Evolutionary conservation across 306 rosid species (phyloP).

Genomic region (Cucumis hystrix): DNA sequence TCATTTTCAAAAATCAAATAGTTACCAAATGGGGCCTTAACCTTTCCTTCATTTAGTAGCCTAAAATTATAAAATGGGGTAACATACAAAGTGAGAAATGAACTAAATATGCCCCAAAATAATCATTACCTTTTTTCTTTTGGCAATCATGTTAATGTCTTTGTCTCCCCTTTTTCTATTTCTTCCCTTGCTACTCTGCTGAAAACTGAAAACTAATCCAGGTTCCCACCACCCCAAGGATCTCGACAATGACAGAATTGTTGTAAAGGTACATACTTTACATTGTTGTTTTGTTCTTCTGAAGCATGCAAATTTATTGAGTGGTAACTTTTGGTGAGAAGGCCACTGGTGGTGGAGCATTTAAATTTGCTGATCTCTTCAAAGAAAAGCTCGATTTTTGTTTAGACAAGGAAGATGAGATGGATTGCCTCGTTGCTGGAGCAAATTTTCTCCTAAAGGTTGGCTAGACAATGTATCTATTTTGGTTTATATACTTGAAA

Average conservation of each 20-base stretch:
- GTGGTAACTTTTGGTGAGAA: slow-evolving; percentile 25
- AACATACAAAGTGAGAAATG: not conserved
- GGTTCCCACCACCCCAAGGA: slow-evolving; percentile 37
- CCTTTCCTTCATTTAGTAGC: not conserved
- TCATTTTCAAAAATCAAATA: no score
- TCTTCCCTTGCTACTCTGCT: slow-evolving; percentile 18
- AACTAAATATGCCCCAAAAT: not conserved
- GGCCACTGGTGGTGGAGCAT: slow-evolving; percentile 98
- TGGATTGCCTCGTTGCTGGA: slow-evolving; percentile 96
- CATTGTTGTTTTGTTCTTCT: slow-evolving; percentile 15
- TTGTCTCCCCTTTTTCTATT: not conserved
- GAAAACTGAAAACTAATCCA: slow-evolving; percentile 27
- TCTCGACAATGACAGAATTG: slow-evolving; percentile 26
- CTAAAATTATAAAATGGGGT: not conserved
- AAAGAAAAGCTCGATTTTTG: slow-evolving; percentile 59
- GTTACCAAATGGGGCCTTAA: not conserved
- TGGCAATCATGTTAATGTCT: not conserved
- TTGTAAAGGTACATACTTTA: slow-evolving; percentile 43
- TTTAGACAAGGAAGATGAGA: slow-evolving; percentile 93
- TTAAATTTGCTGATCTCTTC: slow-evolving; percentile 65
- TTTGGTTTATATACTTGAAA: not conserved
- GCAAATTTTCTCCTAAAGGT: slow-evolving; percentile 95
- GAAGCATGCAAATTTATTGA: slow-evolving; percentile 18
- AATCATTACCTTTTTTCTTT: not conserved
- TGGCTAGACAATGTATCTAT: slow-evolving; percentile 8